Conservation (phyloP, 2,329 filamentous ascomycete species). For the Stachybotrys chlorohalonatus region DNA sequence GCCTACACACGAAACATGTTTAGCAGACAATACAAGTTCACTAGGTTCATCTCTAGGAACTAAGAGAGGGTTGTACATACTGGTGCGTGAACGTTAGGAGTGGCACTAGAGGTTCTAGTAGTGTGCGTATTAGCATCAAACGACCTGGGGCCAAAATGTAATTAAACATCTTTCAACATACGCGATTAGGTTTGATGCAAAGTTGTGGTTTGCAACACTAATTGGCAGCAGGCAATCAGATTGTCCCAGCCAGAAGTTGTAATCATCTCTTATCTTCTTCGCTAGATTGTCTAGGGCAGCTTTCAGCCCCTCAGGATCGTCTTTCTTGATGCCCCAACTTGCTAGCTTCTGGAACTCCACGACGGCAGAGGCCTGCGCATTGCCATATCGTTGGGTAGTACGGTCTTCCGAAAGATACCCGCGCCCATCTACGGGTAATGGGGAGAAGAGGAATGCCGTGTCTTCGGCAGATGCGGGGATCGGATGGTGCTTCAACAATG, state of each 20-base stretch:
- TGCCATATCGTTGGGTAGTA: not conserved
- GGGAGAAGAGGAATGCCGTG: constrained; percentile 1
- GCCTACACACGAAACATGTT: not conserved
- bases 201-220: constrained; percentile 1
- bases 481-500: constrained; percentile 1
- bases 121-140: not conserved
- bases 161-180: not conserved
- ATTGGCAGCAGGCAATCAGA: constrained; percentile 1
- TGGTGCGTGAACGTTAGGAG: not conserved
- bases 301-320: not conserved
- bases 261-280: not conserved
- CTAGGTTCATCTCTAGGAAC: not conserved
- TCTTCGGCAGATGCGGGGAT: not conserved
- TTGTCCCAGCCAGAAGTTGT: constrained; percentile 1
- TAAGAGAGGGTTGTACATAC: not conserved
- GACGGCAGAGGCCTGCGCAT: not conserved
- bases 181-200: not conserved
- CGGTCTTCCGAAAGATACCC: not conserved
- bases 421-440: constrained; percentile 1
- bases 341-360: constrained; percentile 1
- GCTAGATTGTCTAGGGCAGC: not conserved
- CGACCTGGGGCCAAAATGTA: not conserved
- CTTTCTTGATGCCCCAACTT: not conserved
- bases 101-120: not conserved
- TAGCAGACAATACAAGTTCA: not conserved